These are phyloP conservation scores for Peziza echinospora DNA, from an alignment of 495 filamentous ascomycete species.

Conservation along the genomic window DNA sequence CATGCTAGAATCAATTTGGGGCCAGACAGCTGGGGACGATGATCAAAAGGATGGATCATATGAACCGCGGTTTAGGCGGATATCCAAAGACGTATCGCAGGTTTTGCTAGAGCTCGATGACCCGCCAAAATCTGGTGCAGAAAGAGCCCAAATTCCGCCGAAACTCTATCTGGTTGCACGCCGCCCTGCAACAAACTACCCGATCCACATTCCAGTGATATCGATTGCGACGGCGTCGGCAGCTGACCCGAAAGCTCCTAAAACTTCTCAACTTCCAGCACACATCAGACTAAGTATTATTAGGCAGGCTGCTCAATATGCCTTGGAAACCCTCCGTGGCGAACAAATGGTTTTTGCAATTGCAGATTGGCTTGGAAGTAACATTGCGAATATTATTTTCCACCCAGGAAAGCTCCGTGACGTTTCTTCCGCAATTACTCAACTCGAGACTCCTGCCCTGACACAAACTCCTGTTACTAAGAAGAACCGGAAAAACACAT, in stretches of 20 bases:
- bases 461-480: background rate
- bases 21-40: constrained; percentile 6
- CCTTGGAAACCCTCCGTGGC: constrained; percentile 40
- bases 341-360: constrained; percentile 78
- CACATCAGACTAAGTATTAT: constrained; percentile 84
- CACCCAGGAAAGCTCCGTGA: constrained; percentile 64
- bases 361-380: constrained; percentile 69
- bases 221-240: constrained; percentile 33
- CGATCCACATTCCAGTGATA: constrained; percentile 50
- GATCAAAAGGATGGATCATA: background rate
- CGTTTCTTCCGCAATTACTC: constrained; percentile 37
- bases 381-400: constrained; percentile 53
- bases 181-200: constrained; percentile 35
- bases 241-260: too few relatives aligned
- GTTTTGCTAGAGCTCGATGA: background rate
- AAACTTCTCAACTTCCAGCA: constrained; percentile 60
- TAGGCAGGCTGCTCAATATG: constrained; percentile 48
- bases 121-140: background rate
- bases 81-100: background rate
- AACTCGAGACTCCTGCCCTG: constrained; percentile 18
- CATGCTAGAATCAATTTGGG: constrained; percentile 62
- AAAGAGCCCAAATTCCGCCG: constrained; percentile 1
- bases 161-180: constrained; percentile 9
- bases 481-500: background rate
- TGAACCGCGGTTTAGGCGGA: background rate